A percentile compares a stretch with the other conserved stretches of the same genome.
These are phyloP conservation scores for Cyclotella baltica DNA, from an alignment of 108 stramenopile genomes.

Conservation along the genomic window DNA sequence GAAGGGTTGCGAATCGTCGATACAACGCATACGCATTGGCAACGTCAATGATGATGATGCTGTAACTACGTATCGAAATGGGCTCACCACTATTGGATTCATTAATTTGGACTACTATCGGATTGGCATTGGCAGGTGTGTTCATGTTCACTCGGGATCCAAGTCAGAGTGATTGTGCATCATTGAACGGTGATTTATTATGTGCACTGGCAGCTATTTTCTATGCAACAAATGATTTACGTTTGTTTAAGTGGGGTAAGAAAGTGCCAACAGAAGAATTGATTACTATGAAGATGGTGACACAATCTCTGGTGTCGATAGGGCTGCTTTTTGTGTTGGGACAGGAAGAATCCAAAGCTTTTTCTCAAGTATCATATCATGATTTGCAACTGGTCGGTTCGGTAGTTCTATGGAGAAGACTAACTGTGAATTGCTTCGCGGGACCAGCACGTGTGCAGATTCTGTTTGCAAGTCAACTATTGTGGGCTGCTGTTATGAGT, in stretches of 20 bases:
- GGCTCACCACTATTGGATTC: slow-evolving; percentile 71
- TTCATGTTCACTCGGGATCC: slow-evolving; percentile 75
- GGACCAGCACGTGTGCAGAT: slow-evolving; percentile 79
- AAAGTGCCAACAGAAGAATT: slow-evolving; percentile 57
- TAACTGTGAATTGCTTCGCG: slow-evolving; percentile 80
- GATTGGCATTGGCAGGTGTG: slow-evolving; percentile 71
- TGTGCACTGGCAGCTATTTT: slow-evolving; percentile 78
- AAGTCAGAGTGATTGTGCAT: slow-evolving; percentile 41
- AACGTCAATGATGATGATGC: slow-evolving; percentile 9
- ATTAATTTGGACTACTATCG: slow-evolving; percentile 73
- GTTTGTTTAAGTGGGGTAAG: slow-evolving; percentile 77
- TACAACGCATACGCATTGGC: slow-evolving; percentile 22
- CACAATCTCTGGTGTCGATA: slow-evolving; percentile 68
- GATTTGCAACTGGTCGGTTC: slow-evolving; percentile 44
- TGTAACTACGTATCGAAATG: slow-evolving; percentile 48
- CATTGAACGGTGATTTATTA: slow-evolving; percentile 63
- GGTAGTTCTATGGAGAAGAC: slow-evolving; percentile 68
- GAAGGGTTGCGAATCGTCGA: slow-evolving; percentile 3
- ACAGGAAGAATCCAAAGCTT: slow-evolving; percentile 22
- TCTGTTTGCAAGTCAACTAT: slow-evolving; percentile 79
- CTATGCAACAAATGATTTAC: slow-evolving; percentile 79
- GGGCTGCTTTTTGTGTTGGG: slow-evolving; percentile 39
- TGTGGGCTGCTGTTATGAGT: slow-evolving; percentile 80
- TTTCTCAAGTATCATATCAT: slow-evolving; percentile 19
- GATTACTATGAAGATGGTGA: slow-evolving; percentile 76